A percentile compares a stretch with the other conserved stretches of the same genome.
Evolutionary conservation across 192 early-diverging fungal species (phyloP).

Genomic region (Diversispora epigaea): DNA sequence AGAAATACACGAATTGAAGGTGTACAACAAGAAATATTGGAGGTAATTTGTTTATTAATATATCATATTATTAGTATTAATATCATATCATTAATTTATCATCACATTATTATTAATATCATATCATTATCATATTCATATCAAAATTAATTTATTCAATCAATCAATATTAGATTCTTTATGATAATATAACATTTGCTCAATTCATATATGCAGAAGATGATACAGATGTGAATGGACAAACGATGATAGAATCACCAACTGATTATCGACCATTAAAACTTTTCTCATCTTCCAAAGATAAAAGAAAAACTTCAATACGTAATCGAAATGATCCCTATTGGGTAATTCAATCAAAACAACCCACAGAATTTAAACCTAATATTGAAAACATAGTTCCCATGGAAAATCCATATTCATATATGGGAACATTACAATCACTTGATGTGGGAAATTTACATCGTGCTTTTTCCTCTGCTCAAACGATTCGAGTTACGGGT

Average conservation of each 20-base stretch:
- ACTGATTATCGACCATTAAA: constrained; percentile 12
- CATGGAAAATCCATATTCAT: constrained; percentile 25
- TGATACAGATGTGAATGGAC: constrained; percentile 48
- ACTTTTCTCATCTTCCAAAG: constrained; percentile 15
- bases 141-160: too few relatives aligned
- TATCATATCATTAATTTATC: not conserved
- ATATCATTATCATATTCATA: too few relatives aligned
- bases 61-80: not conserved
- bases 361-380: constrained; percentile 17
- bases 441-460: constrained; percentile 7
- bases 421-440: constrained; percentile 11
- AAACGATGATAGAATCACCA: constrained; percentile 34
- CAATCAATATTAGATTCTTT: constrained; percentile 53
- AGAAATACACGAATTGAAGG: constrained; percentile 70
- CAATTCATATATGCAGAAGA: constrained; percentile 59
- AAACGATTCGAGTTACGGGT: constrained; percentile 16
- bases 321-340: constrained; percentile 41
- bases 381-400: constrained; percentile 7
- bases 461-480: constrained; percentile 3
- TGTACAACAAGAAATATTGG: constrained; percentile 67
- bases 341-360: constrained; percentile 39
- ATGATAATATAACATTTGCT: constrained; percentile 56
- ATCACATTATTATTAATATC: too few relatives aligned
- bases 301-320: constrained; percentile 31
- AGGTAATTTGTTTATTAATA: constrained; percentile 42